These are phyloP conservation scores for Alternaria conjuncta DNA, from an alignment of 2,329 filamentous ascomycete genomes.

Conservation along the genomic window DNA sequence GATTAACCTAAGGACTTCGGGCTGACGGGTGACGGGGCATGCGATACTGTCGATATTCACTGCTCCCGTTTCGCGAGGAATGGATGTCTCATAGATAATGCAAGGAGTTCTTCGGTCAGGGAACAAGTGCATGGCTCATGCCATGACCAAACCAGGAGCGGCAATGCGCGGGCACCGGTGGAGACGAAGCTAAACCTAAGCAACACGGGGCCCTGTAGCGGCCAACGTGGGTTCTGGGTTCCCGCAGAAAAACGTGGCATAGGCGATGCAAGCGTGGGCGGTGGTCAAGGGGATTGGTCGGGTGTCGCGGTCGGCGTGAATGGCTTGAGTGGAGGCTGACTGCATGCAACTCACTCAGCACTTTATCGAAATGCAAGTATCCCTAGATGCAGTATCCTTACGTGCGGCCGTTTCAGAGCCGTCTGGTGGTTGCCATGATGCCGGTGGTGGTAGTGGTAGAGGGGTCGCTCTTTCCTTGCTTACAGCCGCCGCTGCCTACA, in stretches of 20 bases:
- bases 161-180: slow-evolving; percentile 2
- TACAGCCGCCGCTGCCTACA: background rate
- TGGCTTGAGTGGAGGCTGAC: slow-evolving; percentile 9
- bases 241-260: slow-evolving; percentile 16
- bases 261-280: slow-evolving; percentile 9
- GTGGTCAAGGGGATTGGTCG: background rate
- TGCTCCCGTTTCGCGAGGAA: background rate
- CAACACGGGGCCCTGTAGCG: slow-evolving; percentile 8
- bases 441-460: slow-evolving; percentile 12
- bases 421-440: background rate
- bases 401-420: slow-evolving; percentile 22
- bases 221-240: slow-evolving; percentile 13
- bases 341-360: slow-evolving; percentile 17
- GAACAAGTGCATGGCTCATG: background rate
- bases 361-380: slow-evolving; percentile 19
- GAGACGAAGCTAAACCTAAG: background rate
- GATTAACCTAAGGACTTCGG: background rate
- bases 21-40: background rate
- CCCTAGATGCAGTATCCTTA: slow-evolving; percentile 22
- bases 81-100: background rate
- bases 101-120: background rate
- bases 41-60: background rate
- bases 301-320: background rate
- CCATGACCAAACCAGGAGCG: background rate
- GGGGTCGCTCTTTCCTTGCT: slow-evolving; percentile 1